These are phyloP conservation scores for Elaeagnus macrophylla DNA, from an alignment of 306 rosid genomes.

Conservation along the genomic window DNA sequence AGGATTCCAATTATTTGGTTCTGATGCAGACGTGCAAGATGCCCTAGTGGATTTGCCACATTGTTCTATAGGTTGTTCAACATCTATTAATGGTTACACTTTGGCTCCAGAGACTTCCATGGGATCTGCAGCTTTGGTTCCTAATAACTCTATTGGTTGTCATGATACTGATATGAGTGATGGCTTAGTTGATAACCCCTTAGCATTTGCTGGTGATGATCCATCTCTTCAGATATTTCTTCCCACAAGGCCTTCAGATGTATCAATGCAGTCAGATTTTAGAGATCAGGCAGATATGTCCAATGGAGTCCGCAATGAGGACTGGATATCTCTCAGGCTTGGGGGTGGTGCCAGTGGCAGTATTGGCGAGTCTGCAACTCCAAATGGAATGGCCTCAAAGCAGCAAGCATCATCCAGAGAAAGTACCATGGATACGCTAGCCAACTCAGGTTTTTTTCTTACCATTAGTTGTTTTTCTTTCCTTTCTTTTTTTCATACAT, in stretches of 20 bases:
- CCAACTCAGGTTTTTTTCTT: constrained; percentile 62
- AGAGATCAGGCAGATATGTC: constrained; percentile 67
- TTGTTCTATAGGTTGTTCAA: constrained; percentile 53
- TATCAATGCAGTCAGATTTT: constrained; percentile 54
- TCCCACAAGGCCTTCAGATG: constrained; percentile 78
- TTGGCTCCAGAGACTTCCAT: constrained; percentile 53
- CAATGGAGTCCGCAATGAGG: constrained; percentile 71
- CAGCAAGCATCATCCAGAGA: constrained; percentile 49
- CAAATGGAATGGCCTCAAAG: constrained; percentile 50
- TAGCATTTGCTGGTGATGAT: constrained; percentile 76
- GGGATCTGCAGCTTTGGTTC: constrained; percentile 45
- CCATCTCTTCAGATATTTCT: constrained; percentile 96
- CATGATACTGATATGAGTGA: constrained; percentile 60
- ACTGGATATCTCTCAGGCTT: constrained; percentile 90
- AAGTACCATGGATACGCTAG: constrained; percentile 40
- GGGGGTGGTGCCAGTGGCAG: constrained; percentile 65
- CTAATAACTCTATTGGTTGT: constrained; percentile 44
- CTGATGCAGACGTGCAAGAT: constrained; percentile 70
- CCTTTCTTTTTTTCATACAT: constrained; percentile 5
- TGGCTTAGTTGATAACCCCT: constrained; percentile 82
- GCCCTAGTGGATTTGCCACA: constrained; percentile 55
- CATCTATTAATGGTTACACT: constrained; percentile 67
- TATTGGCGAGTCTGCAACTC: constrained; percentile 40
- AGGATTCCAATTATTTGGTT: constrained; percentile 71
- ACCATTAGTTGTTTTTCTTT: constrained; percentile 9